These are phyloP conservation scores for Phytophthora syringae DNA, from an alignment of 352 stramenopile species.

Conservation along the genomic window DNA sequence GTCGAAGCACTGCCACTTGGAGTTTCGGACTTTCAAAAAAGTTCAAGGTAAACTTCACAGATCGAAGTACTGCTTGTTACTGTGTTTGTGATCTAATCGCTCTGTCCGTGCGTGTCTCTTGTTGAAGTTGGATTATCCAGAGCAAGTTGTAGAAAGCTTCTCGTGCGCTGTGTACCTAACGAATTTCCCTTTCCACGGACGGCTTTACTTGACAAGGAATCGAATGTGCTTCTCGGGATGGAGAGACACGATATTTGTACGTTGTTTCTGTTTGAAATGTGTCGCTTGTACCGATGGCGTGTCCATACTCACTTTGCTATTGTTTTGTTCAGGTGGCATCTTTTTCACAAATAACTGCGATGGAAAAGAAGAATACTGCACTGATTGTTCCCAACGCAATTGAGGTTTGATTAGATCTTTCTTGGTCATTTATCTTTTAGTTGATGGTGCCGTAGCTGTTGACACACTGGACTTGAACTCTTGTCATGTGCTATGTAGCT, in stretches of 20 bases:
- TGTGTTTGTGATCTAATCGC: neutral
- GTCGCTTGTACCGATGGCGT: neutral
- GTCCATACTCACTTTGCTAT: conserved; percentile 4
- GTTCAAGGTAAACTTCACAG: conserved; percentile 62
- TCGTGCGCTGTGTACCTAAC: conserved; percentile 82
- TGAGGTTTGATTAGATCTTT: conserved; percentile 51
- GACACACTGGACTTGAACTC: neutral
- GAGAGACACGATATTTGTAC: conserved; percentile 82
- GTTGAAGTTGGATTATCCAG: conserved; percentile 57
- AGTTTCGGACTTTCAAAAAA: conserved; percentile 82
- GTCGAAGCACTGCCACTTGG: conserved; percentile 52
- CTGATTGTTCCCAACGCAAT: conserved; percentile 88
- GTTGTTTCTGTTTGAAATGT: conserved; percentile 7
- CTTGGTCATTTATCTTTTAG: neutral
- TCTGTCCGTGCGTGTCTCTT: conserved; percentile 7
- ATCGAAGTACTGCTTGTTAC: neutral
- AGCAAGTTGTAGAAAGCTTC: conserved; percentile 88
- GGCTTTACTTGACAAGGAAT: conserved; percentile 77
- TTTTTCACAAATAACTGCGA: conserved; percentile 69
- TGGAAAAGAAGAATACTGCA: conserved; percentile 89
- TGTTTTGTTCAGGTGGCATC: conserved; percentile 58
- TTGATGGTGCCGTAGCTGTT: neutral
- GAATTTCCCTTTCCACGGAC: conserved; percentile 84
- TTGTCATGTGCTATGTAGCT: conserved; percentile 39
- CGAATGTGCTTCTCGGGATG: conserved; percentile 86